phyloP scores from a whole-genome alignment of 192 early-diverging fungal species.

The Funneliformis geosporum region DNA sequence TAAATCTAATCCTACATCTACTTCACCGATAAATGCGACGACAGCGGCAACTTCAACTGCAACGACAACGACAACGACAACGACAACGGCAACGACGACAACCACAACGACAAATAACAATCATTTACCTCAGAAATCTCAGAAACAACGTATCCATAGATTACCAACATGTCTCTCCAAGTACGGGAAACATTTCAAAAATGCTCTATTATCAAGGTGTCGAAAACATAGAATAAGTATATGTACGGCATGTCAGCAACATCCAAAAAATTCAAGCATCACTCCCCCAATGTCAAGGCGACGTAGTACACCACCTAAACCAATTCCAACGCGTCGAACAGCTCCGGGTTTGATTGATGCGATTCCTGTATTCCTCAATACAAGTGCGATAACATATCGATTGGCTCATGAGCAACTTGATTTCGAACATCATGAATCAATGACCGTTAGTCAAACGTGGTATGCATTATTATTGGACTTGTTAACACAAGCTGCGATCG shows the following conservation, averaged over 20 bases:
- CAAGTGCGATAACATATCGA: not conserved
- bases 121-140: not conserved
- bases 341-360: constrained; percentile 15
- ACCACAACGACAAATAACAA: too few species aligned
- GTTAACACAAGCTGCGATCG: not conserved
- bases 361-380: constrained; percentile 10
- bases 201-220: constrained; percentile 6
- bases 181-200: constrained; percentile 11
- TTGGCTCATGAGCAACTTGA: not conserved
- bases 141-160: too few species aligned
- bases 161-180: not conserved
- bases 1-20: not conserved
- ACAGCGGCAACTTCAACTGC: not conserved
- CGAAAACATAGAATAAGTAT: not conserved
- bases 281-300: not conserved
- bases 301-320: not conserved
- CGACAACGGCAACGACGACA: too few species aligned
- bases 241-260: not conserved
- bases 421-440: not conserved
- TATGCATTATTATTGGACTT: constrained; percentile 18
- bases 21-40: not conserved
- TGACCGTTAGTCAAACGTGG: not conserved
- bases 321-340: not conserved
- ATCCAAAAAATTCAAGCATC: not conserved
- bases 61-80: not conserved